Percentiles rank a stretch among this genome's conserved stretches.
phyloP scores from a whole-genome alignment of 1,139 yeast species.

The Geotrichum australiense region DNA sequence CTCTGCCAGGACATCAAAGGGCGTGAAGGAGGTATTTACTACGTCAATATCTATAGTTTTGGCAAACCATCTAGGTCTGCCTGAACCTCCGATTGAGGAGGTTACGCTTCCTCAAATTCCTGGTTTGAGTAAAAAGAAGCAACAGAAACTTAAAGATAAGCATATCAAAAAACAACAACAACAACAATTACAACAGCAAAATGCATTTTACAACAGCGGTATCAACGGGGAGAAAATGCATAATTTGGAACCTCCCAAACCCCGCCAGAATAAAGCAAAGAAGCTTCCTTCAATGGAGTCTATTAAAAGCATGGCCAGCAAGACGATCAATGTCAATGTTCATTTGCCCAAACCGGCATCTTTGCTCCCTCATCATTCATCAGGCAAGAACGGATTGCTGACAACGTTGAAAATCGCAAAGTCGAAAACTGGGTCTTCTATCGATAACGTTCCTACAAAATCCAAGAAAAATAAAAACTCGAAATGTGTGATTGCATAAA shows the following conservation, averaged over 20 bases:
- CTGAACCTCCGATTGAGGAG: slow-evolving; percentile 14
- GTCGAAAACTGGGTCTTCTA: no score
- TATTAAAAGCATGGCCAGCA: background rate
- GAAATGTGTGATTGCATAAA: no score
- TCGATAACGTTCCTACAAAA: no score
- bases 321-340: background rate
- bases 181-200: no score
- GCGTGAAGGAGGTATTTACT: slow-evolving; percentile 62
- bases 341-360: slow-evolving; percentile 1
- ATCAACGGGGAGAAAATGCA: background rate
- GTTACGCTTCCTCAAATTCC: slow-evolving; percentile 4
- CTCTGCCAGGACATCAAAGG: slow-evolving; percentile 64
- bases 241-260: background rate
- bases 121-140: slow-evolving; percentile 6
- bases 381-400: no score
- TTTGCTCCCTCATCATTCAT: no score
- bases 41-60: slow-evolving; percentile 27
- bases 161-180: slow-evolving; percentile 1
- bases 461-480: no score
- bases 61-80: slow-evolving; percentile 19
- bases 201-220: no score
- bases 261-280: background rate
- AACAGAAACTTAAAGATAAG: slow-evolving; percentile 5
- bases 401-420: no score
- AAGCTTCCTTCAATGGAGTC: slow-evolving; percentile 3